Evolutionary conservation across 1,139 yeast species (phyloP), one percentile per base, ranked within the genome.

Genomic region (Eremothecium cymbalariae): DNA sequence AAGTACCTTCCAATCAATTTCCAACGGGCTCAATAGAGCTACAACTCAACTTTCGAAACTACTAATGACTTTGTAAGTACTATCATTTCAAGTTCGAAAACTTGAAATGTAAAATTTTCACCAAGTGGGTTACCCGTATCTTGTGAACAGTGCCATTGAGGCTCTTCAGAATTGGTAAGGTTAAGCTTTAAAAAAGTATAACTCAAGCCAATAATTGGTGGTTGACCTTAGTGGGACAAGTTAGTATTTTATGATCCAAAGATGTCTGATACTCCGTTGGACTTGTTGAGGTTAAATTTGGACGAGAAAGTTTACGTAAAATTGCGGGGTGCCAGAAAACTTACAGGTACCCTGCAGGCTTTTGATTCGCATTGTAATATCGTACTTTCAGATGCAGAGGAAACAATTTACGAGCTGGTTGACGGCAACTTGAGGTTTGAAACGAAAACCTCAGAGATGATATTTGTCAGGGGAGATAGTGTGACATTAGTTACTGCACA

Each of bases 321-420:
- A 57, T 72, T 93, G 42, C 77, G 98, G 58, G 97, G 96, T n/a
- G 94, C 94, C 43, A 72, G 99, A 48, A 96, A 88, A 57, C 72
- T 90, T 63, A 74, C 76, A 30, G 99, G 99, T 5, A 77, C 76
- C 47, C 69, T 93, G 38, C 98, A 90, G 70, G 96, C 95, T 1
- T 90, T 84, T 60, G 97, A 90, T 60, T 82, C 94, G 32, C 97
- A 90, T 61, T 90, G 97, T 61, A 90, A 93, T 59, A 77, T 93
- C 72, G 95, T 90, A 27, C 71, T 90, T 47, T 86, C 97, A 51
- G 95, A 93, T 49, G 96, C 95, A 3, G 72, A 72, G 41, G 99
- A 90, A 55, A 82, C 82, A 7, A 76, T 88, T 33, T 83, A 74
- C 53, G 67, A 67, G 24, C 55, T 74, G 24, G 72, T 67, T 25